Evolutionary conservation across 139 green algal genomes (phyloP), one percentile per base, ranked within the genome.

Genomic region (Chara braunii): DNA sequence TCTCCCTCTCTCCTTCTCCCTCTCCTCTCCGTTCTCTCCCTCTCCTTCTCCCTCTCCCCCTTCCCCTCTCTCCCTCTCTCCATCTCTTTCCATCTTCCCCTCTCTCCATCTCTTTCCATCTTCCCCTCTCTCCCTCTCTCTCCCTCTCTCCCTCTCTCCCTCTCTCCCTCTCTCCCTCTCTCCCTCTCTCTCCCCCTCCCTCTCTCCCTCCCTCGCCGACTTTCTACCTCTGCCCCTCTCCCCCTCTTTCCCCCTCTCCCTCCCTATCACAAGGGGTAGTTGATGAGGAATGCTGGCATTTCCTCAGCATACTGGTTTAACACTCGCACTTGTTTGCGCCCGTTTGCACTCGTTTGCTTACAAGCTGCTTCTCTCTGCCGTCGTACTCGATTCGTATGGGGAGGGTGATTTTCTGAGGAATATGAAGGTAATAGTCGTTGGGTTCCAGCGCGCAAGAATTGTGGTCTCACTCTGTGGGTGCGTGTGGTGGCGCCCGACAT

Each of bases 361-460:
- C 34, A 63, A 24, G 24, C 53, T 1, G 53, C 53, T 24, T 69
- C 50, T n/a, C 44, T 24, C 44, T 68, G 28, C 14, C 45, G 32
- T 64, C 61, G 40, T 44, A 35, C 40, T 23, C n/a, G 61, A 34
- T 6, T 58, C 30, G 40, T 29, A 34, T 28, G 32, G 36, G 40
- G 32, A n/a, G n/a, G n/a, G n/a, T n/a, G n/a, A n/a, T n/a, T n/a
- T n/a, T n/a, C n/a, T n/a, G n/a, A n/a, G n/a, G n/a, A n/a, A n/a
- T n/a, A n/a, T n/a, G n/a, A n/a, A n/a, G n/a, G n/a, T n/a, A n/a
- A n/a, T n/a, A n/a, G n/a, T n/a, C n/a, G n/a, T n/a, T n/a, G n/a
- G n/a, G n/a, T n/a, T n/a, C n/a, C n/a, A n/a, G n/a, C n/a, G n/a
- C n/a, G n/a, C n/a, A n/a, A n/a, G n/a, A n/a, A n/a, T n/a, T n/a